Evolutionary conservation across 176 grass and related monocot genomes (phyloP), one percentile per base, ranked within the genome.

Genomic region (Stipa capillata): DNA sequence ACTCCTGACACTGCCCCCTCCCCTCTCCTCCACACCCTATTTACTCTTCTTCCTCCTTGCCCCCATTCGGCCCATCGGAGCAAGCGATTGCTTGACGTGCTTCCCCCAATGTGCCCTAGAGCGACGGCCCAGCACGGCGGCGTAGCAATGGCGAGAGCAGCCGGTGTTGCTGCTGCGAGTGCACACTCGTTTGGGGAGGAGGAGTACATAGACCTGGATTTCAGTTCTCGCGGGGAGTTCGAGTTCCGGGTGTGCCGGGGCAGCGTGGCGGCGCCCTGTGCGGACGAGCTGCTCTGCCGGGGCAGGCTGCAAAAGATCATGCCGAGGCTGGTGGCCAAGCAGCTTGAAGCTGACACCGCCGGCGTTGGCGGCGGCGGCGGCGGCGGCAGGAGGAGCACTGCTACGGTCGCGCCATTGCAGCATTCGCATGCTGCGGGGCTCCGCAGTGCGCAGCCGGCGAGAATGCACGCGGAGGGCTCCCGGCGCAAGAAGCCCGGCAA

Each of bases 171-270:
- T 6, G n/a, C 8, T 27, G 55, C 76, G 1, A 45, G 61, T 4
- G 87, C 71, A 28, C 78, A 28, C 14, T 81, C 53, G 61, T 89
- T 89, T 17, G 62, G 37, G 17, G 90, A 92, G 58, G 90, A 92
- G 72, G 90, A 89, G 18, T 93, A 84, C 87, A 90, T 93, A 73
- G 91, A 93, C 84, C 82, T 93, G 77, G 87, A 93, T 81, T 68
- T 93, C 84, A 87, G 79, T 35, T 87, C 87, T 10, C 68, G 78
- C 42, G 72, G 59, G 18, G 87, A 87, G 51, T 60, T 85, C 60
- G 81, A 87, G 79, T 87, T 90, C 73, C 81, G 68, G 31, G 62
- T 79, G 77, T 25, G 73, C 52, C 75, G 74, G 73, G 77, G 76
- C 73, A 59, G 34, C 9, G 27, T 27, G 15, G 16, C 59, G 64